Base-by-base conservation (phyloP, 345 rosid species). In the Passiflora organensis region DNA sequence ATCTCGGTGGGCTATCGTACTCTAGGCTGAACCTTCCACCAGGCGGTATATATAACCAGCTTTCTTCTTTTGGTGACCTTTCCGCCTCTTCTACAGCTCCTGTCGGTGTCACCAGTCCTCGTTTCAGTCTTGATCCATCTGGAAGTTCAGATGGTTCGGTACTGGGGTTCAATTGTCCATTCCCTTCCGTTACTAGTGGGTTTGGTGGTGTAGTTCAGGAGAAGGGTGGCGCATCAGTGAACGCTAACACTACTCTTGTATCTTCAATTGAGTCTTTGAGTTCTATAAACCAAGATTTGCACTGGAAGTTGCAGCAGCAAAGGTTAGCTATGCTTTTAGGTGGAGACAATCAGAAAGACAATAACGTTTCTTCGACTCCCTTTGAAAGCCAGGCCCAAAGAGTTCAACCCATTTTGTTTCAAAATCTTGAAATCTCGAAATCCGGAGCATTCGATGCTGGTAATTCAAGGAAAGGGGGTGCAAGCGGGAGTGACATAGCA, bases 251-350 rank as follows among this genome's bases (percentile, higher is more conserved):
- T 17, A 83, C 19, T 72, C 77, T 94, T 28, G 95, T 89, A 5
- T 85, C 90, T 51, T 89, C 97, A 10, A 85, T 89, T 32, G 95
- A 86, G 65, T 86, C 95, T 47, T 66, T 93, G 77, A 88, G 97
- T 56, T 82, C 86, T 36, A 73, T 94, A 48, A 87, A 89, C 79
- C 96, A 89, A 56, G 96, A 89, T 72, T 79, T 93, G 73, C 97
- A 85, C 79, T 85, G 83, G 82, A 89, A 84, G 76, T 67, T 93
- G 67, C 99, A 93, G 78, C 91, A 93, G 70, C 96, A 87, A 32
- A 76, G 96, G 57, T 71, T 89, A 55, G 72, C 87, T 53, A 65
- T 75, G 83, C 83, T 86, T 54, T 76, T 78, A 23, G 81, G 80
- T 6, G 82, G 62, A 25, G 78, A 77, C 11, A 70, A 64, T 43